phyloP scores from a whole-genome alignment of 2,329 filamentous ascomycete genomes.

The Didymellaceae sp. region DNA sequence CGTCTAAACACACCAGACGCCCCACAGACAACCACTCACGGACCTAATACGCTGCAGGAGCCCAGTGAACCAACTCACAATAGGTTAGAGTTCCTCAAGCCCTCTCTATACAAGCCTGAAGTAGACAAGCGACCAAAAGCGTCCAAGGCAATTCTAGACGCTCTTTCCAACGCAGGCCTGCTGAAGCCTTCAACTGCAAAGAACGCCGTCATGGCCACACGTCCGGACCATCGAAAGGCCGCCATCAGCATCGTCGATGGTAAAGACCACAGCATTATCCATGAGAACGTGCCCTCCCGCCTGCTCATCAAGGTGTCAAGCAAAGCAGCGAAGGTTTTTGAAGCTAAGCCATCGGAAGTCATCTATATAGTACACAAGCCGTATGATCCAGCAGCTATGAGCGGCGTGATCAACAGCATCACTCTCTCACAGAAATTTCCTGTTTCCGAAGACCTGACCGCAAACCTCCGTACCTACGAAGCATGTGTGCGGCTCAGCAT shows the following conservation, averaged over 20 bases:
- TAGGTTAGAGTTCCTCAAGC: neutral
- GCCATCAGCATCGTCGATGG: conserved; percentile 2
- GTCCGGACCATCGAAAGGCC: neutral
- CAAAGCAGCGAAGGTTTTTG: neutral
- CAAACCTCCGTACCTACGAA: conserved; percentile 6
- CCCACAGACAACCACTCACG: neutral
- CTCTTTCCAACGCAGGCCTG: neutral
- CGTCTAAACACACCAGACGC: neutral
- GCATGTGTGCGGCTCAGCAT: conserved; percentile 5
- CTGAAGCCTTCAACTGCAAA: neutral
- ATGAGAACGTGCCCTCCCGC: neutral
- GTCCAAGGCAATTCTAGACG: neutral
- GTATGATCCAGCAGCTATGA: neutral
- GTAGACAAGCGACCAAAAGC: neutral
- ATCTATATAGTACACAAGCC: conserved; percentile 1
- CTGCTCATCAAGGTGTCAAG: neutral
- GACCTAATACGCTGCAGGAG: neutral
- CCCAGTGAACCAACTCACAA: conserved; percentile 1
- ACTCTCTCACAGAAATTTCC: neutral
- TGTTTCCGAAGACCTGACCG: neutral
- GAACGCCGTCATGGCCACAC: neutral
- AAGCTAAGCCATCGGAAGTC: neutral
- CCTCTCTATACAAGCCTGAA: neutral
- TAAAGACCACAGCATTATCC: neutral
- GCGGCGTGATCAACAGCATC: neutral